Evolutionary conservation across 2,329 filamentous ascomycete species (phyloP).

Genomic region (Dactylellina cionopaga): DNA sequence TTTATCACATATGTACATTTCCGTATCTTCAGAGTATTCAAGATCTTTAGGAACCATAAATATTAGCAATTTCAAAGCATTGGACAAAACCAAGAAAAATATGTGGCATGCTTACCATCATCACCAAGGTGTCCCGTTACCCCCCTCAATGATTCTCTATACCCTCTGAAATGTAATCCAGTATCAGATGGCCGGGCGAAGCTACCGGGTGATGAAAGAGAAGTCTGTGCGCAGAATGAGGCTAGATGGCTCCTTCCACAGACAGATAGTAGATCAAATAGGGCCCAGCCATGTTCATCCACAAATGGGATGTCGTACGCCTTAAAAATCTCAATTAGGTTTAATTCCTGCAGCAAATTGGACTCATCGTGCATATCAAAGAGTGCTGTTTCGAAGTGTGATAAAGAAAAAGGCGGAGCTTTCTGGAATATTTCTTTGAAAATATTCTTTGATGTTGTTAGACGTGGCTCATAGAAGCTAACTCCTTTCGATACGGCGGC

Average conservation of each 20-base stretch:
- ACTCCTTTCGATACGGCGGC: not conserved
- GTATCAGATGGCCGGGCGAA: not conserved
- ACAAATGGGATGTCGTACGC: not conserved
- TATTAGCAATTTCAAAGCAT: too few species aligned
- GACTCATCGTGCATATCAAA: not conserved
- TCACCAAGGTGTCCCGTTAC: not conserved
- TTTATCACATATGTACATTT: too few species aligned
- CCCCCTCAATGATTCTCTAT: not conserved
- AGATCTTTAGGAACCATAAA: too few species aligned
- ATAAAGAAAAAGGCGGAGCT: not conserved
- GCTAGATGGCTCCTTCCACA: not conserved
- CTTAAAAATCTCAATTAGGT: not conserved
- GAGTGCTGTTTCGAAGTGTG: not conserved
- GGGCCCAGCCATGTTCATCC: conserved; percentile 10
- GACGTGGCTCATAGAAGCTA: not conserved
- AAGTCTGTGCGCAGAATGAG: not conserved
- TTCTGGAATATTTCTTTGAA: not conserved
- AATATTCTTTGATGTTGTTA: not conserved
- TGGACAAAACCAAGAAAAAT: too few species aligned
- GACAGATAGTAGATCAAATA: not conserved
- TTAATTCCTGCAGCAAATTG: not conserved
- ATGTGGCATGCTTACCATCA: not conserved
- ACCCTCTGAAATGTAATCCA: not conserved
- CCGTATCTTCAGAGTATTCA: too few species aligned
- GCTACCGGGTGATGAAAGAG: not conserved